phyloP scores from a whole-genome alignment of 2,329 filamentous ascomycete species.

The Stagonosporopsis tanaceti region DNA sequence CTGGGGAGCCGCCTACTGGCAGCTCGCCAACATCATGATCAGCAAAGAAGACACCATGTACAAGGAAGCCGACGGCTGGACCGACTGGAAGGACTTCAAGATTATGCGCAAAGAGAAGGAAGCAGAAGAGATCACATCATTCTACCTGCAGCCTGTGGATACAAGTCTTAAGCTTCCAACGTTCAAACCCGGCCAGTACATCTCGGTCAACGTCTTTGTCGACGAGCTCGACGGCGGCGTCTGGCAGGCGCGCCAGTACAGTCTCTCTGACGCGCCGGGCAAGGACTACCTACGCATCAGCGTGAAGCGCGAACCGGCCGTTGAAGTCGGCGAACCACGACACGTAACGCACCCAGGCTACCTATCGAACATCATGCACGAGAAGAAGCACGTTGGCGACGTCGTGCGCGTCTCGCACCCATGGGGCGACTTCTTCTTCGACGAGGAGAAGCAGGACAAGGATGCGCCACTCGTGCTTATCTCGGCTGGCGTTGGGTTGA shows the following conservation, averaged over 20 bases:
- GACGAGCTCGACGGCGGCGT: slow-evolving; percentile 59
- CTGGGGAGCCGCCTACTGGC: slow-evolving; percentile 76
- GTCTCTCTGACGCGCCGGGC: slow-evolving; percentile 70
- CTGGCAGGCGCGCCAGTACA: slow-evolving; percentile 75
- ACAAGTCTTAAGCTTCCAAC: slow-evolving; percentile 64
- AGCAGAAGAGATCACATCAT: slow-evolving; percentile 73
- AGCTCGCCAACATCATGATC: slow-evolving; percentile 77
- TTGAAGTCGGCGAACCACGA: slow-evolving; percentile 56
- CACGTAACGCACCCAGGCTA: slow-evolving; percentile 66
- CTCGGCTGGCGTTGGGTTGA: slow-evolving; percentile 73
- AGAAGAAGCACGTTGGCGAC: slow-evolving; percentile 68
- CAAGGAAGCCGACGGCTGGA: slow-evolving; percentile 68
- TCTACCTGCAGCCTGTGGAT: slow-evolving; percentile 72
- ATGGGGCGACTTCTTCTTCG: slow-evolving; percentile 67
- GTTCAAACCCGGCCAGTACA: slow-evolving; percentile 76
- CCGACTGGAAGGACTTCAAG: slow-evolving; percentile 71
- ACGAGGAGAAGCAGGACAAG: slow-evolving; percentile 54
- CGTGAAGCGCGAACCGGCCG: slow-evolving; percentile 71
- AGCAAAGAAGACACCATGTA: slow-evolving; percentile 71
- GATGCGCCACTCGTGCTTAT: slow-evolving; percentile 68
- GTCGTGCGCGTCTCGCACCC: slow-evolving; percentile 72
- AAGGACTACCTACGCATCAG: slow-evolving; percentile 73
- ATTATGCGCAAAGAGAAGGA: slow-evolving; percentile 72
- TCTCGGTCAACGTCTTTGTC: slow-evolving; percentile 68
- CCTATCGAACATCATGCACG: slow-evolving; percentile 75